Base-by-base conservation (phyloP, 371 early-diverging fungal species). In the Circinella minor region DNA sequence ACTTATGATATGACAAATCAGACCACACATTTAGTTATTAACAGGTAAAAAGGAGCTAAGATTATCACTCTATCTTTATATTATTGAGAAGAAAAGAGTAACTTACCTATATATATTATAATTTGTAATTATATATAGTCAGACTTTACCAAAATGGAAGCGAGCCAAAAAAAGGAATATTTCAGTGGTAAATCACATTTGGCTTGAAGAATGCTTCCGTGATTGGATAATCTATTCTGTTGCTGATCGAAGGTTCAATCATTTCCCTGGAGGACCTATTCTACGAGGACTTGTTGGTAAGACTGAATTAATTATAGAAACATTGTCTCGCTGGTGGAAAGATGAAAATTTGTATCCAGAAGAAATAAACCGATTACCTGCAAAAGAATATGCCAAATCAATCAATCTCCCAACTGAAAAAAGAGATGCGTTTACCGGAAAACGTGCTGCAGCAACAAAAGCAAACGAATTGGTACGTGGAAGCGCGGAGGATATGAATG, bases 181-280 rank as follows among this genome's bases (percentile, higher is more conserved):
- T 4, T 74, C 84, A 17, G 76, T 92, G 3, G 89, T 95, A n/a
- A 95, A 95, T 75, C 96, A 96, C 77, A 62, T 94, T 10, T 96
- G 96, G 96, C 74, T 96, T 0, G 95, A 96, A 77, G 93, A 93
- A 37, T 87, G 90, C 65, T 91, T 79, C 71, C 83, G 84, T 55
- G 69, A 77, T 20, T 92, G 91, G 91, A 67, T 74, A 46, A 66
- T 79, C 37, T 80, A 86, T 65, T 78, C 88, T 34, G 78, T 82
- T 18, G 80, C 79, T n/a, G 85, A 90, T 57, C 80, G 74, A 36
- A 82, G 81, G 18, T 93, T 89, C 65, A 79, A 73, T 0, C 74
- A 84, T 57, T 89, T 88, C 59, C 86, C 89, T n/a, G 72, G 66
- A 3, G 68, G 69, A 36, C 65, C 63, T 14, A 67, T 75, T 36